phyloP scores from a whole-genome alignment of 306 rosid species.

The Rubus parviflorus region DNA sequence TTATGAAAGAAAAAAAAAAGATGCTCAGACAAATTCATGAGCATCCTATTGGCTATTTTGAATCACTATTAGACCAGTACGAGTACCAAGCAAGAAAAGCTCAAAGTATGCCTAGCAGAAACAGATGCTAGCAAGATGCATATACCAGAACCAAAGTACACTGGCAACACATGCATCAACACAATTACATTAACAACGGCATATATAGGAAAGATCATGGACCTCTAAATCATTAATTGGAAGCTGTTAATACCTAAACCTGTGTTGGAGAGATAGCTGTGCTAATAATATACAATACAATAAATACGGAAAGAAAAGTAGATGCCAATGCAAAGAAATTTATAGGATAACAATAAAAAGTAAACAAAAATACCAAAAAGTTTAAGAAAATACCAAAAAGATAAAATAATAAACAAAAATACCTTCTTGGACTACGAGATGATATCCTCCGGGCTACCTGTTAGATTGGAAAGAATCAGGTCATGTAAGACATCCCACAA shows the following conservation, averaged over 20 bases:
- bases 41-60: background rate
- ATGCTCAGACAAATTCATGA: background rate
- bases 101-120: background rate
- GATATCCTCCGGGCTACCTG: slow-evolving; percentile 58
- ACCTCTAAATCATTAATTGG: too few relatives aligned
- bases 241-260: too few relatives aligned
- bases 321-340: background rate
- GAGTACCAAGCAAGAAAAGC: background rate
- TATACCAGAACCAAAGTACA: background rate
- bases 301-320: too few relatives aligned
- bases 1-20: background rate
- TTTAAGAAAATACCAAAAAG: background rate
- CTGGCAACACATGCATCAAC: background rate
- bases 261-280: too few relatives aligned
- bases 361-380: too few relatives aligned
- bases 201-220: background rate
- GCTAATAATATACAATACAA: too few relatives aligned
- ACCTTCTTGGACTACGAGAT: slow-evolving; percentile 93
- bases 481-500: slow-evolving; percentile 14
- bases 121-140: background rate
- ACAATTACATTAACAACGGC: background rate
- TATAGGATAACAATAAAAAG: background rate
- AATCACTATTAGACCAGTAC: background rate
- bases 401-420: background rate
- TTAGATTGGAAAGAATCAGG: slow-evolving; percentile 16